These are phyloP conservation scores for Fraxinus americana DNA, from an alignment of 257 asterid genomes.

Conservation along the genomic window DNA sequence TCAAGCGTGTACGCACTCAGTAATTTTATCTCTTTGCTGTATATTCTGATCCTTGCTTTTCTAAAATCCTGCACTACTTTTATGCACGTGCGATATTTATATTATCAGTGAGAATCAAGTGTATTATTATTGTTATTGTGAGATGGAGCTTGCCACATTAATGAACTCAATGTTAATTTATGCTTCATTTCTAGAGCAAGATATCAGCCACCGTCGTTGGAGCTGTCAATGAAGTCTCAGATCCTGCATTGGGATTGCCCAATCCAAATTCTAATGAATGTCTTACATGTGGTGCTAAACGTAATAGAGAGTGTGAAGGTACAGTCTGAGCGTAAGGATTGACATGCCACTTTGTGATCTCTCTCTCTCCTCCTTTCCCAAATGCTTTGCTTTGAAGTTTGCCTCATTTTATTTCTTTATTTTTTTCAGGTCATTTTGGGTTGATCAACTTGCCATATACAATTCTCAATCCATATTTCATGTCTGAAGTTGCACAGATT, in stretches of 20 bases:
- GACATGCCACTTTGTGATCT: constrained; percentile 18
- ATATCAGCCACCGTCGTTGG: constrained; percentile 50
- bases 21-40: neutral
- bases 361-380: constrained; percentile 8
- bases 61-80: neutral
- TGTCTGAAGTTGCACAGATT: constrained; percentile 70
- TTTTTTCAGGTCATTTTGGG: constrained; percentile 93
- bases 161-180: constrained; percentile 18
- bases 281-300: constrained; percentile 74
- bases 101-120: neutral
- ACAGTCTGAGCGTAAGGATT: constrained; percentile 23
- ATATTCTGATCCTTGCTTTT: neutral
- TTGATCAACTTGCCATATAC: constrained; percentile 69
- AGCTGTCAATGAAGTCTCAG: constrained; percentile 72
- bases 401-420: constrained; percentile 11
- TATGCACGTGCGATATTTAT: neutral
- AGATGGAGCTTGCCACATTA: neutral
- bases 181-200: constrained; percentile 50
- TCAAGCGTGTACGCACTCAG: neutral
- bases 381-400: constrained; percentile 18
- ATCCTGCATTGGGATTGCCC: constrained; percentile 84
- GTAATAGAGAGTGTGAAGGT: constrained; percentile 83
- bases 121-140: neutral
- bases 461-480: constrained; percentile 73
- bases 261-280: constrained; percentile 56